Percentiles rank a stretch among this genome's conserved stretches.
phyloP scores from a whole-genome alignment of 192 early-diverging fungal genomes.

The Pilaira anomala region DNA sequence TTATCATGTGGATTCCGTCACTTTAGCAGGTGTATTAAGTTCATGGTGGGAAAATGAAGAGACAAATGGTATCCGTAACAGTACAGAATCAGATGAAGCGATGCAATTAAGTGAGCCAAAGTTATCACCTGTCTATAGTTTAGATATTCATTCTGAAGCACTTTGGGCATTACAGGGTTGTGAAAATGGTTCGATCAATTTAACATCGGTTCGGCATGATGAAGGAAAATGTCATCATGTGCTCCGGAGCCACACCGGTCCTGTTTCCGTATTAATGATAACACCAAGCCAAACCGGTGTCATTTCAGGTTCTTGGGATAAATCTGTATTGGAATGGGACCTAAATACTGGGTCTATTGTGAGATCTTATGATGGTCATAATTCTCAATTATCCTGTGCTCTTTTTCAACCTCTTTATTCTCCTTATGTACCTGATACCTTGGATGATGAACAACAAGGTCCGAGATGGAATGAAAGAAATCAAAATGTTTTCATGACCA shows the following conservation, averaged over 20 bases:
- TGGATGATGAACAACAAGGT: background rate
- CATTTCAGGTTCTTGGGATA: slow-evolving; percentile 96
- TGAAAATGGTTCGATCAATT: slow-evolving; percentile 80
- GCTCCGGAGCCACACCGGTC: slow-evolving; percentile 72
- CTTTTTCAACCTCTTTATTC: slow-evolving; percentile 61
- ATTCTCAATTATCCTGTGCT: slow-evolving; percentile 78
- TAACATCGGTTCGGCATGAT: slow-evolving; percentile 89
- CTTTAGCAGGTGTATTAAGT: slow-evolving; percentile 67
- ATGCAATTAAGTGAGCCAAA: slow-evolving; percentile 45
- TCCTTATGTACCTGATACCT: background rate
- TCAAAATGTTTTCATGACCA: slow-evolving; percentile 58
- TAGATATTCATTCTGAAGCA: slow-evolving; percentile 92
- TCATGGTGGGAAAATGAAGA: slow-evolving; percentile 87
- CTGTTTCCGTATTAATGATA: slow-evolving; percentile 81
- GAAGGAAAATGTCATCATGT: slow-evolving; percentile 89
- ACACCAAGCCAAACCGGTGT: slow-evolving; percentile 77
- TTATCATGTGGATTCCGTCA: slow-evolving; percentile 80
- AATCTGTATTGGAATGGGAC: slow-evolving; percentile 79
- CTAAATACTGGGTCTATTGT: slow-evolving; percentile 73
- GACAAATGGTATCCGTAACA: no score
- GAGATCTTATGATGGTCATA: slow-evolving; percentile 68
- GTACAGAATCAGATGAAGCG: background rate
- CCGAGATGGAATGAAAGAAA: slow-evolving; percentile 19
- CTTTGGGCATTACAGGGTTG: slow-evolving; percentile 79
- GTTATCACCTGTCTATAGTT: slow-evolving; percentile 88